phyloP scores from a whole-genome alignment of 1,139 yeast species.

The Saccharomyces pastorianus region DNA sequence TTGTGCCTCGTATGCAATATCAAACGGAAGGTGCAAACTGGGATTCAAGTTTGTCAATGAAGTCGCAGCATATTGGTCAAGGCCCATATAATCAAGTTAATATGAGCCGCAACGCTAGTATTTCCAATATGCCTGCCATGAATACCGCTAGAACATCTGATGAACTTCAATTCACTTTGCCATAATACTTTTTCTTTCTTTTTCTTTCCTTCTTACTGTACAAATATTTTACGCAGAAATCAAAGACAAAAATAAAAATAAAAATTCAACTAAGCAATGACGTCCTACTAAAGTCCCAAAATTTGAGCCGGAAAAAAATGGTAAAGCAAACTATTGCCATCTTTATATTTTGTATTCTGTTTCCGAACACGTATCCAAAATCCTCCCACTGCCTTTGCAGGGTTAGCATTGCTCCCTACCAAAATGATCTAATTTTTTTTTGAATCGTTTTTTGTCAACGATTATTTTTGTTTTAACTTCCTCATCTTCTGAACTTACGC shows the following conservation, averaged over 20 bases:
- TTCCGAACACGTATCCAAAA: neutral
- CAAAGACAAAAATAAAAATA: neutral
- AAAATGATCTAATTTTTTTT: neutral
- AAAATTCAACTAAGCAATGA: neutral
- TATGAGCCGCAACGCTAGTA: neutral
- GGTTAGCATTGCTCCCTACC: neutral
- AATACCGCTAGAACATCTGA: slow-evolving; percentile 1
- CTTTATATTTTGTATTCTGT: neutral
- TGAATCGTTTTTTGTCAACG: neutral
- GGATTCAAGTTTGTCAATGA: neutral
- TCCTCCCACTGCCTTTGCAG: neutral
- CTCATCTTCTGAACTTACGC: neutral
- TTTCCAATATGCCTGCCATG: neutral
- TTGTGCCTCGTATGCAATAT: neutral
- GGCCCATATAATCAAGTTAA: neutral
- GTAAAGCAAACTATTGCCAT: neutral
- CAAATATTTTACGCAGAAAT: neutral
- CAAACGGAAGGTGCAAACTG: neutral
- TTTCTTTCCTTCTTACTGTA: neutral
- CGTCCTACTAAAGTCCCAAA: neutral
- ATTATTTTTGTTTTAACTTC: slow-evolving; percentile 1
- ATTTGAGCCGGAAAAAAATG: neutral
- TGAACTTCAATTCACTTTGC: neutral
- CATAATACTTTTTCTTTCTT: neutral
- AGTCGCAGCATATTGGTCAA: neutral